Evolutionary conservation across 345 rosid genomes (phyloP).

Genomic region (Odontarrhena argentea): DNA sequence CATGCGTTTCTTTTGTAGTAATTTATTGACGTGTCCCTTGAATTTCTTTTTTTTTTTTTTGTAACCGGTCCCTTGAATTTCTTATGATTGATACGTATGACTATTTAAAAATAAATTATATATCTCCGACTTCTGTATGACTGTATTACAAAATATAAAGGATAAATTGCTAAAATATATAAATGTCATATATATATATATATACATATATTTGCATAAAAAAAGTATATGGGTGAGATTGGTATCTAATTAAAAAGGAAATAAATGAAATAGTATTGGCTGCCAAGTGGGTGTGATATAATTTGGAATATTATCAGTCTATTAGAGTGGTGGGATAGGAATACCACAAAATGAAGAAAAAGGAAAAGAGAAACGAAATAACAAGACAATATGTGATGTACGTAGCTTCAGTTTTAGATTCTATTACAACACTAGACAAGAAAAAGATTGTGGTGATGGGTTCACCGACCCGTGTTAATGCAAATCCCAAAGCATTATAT

Average conservation of each 20-base stretch:
- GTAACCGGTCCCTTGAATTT: too few relatives aligned
- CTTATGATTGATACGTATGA: too few relatives aligned
- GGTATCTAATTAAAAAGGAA: neutral
- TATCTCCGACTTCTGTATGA: too few relatives aligned
- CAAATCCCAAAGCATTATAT: slow-evolving; percentile 29
- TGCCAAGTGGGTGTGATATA: slow-evolving; percentile 29
- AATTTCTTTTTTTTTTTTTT: too few relatives aligned
- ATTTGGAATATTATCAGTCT: slow-evolving; percentile 31
- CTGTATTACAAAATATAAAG: too few relatives aligned
- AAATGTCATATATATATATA: too few relatives aligned
- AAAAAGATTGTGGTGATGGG: slow-evolving; percentile 41
- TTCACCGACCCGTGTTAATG: slow-evolving; percentile 31
- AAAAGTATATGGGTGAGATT: neutral
- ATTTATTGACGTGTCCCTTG: too few relatives aligned
- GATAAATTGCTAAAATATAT: too few relatives aligned
- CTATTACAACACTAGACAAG: slow-evolving; percentile 31
- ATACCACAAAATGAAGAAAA: slow-evolving; percentile 5
- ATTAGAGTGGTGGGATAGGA: slow-evolving; percentile 28
- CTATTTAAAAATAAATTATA: too few relatives aligned
- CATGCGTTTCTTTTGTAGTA: too few relatives aligned
- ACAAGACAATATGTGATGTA: slow-evolving; percentile 35
- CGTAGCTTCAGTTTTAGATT: slow-evolving; percentile 36
- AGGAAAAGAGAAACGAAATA: slow-evolving; percentile 1
- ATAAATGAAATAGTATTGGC: slow-evolving; percentile 11
- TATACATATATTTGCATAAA: neutral